phyloP scores from a whole-genome alignment of 306 rosid species.

The Fagus sylvatica region DNA sequence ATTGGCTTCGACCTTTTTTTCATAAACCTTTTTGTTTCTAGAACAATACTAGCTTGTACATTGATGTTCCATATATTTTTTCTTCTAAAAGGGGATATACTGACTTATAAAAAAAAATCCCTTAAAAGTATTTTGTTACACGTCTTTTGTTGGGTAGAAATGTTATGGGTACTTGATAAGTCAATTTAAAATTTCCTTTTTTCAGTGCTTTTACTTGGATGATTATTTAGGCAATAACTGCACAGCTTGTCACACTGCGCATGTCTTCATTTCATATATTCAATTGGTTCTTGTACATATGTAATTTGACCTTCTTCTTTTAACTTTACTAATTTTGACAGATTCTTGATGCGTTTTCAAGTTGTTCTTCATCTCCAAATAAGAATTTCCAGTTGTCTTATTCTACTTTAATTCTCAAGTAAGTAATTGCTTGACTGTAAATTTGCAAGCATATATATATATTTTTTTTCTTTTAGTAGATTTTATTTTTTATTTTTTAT shows the following conservation, averaged over 20 bases:
- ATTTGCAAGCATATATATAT: neutral
- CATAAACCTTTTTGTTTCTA: neutral
- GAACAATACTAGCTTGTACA: neutral
- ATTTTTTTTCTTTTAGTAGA: too few relatives aligned
- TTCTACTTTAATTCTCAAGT: slow-evolving; percentile 89
- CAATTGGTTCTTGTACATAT: neutral
- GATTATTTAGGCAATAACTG: too few relatives aligned
- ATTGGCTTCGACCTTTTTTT: neutral
- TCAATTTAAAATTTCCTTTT: neutral
- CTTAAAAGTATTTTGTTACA: neutral
- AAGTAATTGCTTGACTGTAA: slow-evolving; percentile 36
- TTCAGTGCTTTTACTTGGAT: too few relatives aligned
- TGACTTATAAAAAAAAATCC: neutral
- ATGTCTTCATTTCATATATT: neutral
- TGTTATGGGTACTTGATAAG: neutral
- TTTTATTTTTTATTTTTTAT: too few relatives aligned
- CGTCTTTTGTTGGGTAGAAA: neutral
- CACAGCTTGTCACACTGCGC: neutral
- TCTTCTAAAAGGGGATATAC: neutral
- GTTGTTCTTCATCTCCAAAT: slow-evolving; percentile 73
- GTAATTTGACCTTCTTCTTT: neutral
- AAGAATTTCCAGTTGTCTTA: slow-evolving; percentile 76
- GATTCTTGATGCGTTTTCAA: slow-evolving; percentile 88
- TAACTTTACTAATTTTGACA: slow-evolving; percentile 42
- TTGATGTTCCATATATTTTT: neutral